These are phyloP conservation scores for Starmerella geochares DNA, from an alignment of 805 yeast species.

Conservation along the genomic window DNA sequence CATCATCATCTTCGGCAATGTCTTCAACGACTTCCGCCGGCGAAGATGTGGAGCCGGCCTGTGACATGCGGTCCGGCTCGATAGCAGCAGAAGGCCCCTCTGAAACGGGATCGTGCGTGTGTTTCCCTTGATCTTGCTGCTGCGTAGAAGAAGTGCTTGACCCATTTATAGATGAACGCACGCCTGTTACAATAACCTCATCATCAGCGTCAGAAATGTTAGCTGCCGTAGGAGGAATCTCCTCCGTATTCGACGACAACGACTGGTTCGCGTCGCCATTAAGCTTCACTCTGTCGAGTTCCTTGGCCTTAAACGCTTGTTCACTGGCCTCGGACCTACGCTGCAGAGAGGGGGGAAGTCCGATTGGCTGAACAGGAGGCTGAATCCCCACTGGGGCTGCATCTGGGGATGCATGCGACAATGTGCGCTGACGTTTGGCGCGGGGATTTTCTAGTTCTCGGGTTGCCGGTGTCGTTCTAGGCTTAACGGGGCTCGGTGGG, in stretches of 20 bases:
- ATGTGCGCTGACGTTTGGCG: constrained; percentile 1
- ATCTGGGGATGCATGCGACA: too few relatives aligned
- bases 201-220: not conserved
- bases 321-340: not conserved
- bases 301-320: not conserved
- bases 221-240: not conserved
- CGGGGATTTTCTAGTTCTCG: not conserved
- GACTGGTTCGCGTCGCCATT: not conserved
- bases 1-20: too few relatives aligned
- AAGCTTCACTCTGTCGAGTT: not conserved
- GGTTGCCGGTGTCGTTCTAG: not conserved
- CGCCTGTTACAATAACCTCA: too few relatives aligned
- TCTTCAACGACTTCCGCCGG: too few relatives aligned
- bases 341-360: not conserved
- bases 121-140: too few relatives aligned
- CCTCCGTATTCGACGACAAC: not conserved
- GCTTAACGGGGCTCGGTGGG: not conserved
- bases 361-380: constrained; percentile 6
- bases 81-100: too few relatives aligned
- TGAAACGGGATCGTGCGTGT: too few relatives aligned
- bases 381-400: not conserved
- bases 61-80: too few relatives aligned
- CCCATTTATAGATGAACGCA: too few relatives aligned
- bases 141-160: too few relatives aligned
- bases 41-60: too few relatives aligned